Evolutionary conservation across 106 monocot genomes (phyloP).

Genomic region (Posidonia australis): DNA sequence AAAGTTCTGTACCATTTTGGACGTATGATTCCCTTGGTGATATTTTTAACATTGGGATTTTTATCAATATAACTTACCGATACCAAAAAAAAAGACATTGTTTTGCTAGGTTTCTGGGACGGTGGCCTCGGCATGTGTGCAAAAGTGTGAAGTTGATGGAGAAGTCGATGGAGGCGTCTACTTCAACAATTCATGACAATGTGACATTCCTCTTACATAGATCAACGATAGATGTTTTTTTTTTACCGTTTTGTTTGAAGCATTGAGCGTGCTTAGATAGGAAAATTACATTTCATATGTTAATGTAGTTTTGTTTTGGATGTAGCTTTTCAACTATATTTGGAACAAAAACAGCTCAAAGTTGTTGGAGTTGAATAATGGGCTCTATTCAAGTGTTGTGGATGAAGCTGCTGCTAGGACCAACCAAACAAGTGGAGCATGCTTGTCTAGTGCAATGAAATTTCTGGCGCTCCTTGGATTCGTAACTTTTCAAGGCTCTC

Average conservation of each 20-base stretch:
- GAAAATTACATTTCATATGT: background rate
- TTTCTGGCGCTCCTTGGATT: conserved; percentile 27
- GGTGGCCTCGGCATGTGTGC: background rate
- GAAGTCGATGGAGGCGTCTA: background rate
- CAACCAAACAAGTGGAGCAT: background rate
- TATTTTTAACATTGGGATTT: too few relatives aligned
- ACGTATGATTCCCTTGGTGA: too few relatives aligned
- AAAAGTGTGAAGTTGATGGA: background rate
- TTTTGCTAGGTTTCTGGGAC: background rate
- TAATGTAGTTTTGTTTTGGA: background rate
- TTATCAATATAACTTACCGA: too few relatives aligned
- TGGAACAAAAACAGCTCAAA: background rate
- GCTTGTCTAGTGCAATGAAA: conserved; percentile 11
- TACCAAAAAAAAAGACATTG: too few relatives aligned
- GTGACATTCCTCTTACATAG: background rate
- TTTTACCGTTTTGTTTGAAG: background rate
- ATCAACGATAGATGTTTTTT: background rate
- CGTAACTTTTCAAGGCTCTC: conserved; percentile 36
- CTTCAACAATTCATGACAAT: background rate
- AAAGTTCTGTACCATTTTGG: too few relatives aligned
- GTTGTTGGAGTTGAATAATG: background rate
- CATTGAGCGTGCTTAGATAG: background rate
- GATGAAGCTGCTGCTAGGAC: background rate
- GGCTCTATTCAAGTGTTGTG: background rate
- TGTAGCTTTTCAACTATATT: conserved; percentile 9